phyloP scores from a whole-genome alignment of 768 basidiomycete genomes.

The Auriscalpium microsporum region DNA sequence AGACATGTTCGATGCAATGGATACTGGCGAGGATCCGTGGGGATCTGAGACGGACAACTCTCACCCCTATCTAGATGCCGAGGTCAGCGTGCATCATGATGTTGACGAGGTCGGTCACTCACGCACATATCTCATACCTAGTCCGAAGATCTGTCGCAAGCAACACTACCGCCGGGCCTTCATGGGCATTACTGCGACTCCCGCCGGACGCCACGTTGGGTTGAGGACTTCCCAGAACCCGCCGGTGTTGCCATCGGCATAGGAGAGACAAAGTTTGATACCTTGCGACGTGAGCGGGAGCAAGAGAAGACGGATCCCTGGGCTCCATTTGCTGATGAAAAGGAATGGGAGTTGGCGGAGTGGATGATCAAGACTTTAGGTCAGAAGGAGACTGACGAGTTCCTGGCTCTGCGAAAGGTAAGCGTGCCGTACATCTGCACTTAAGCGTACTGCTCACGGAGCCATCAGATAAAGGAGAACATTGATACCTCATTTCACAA shows the following conservation, averaged over 20 bases:
- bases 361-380: conserved; percentile 14
- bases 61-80: too few relatives aligned
- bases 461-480: neutral
- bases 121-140: too few relatives aligned
- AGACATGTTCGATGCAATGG: too few relatives aligned
- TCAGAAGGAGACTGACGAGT: conserved; percentile 18
- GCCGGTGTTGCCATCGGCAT: neutral
- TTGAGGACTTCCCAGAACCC: conserved; percentile 1
- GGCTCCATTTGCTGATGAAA: conserved; percentile 10
- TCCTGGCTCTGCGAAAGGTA: conserved; percentile 16
- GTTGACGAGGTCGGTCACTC: too few relatives aligned
- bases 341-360: conserved; percentile 16
- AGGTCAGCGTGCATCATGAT: too few relatives aligned
- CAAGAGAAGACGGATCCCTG: neutral
- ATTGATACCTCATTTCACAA: conserved; percentile 12
- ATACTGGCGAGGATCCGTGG: too few relatives aligned
- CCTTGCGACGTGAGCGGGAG: neutral
- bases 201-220: neutral
- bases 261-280: conserved; percentile 8
- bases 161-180: too few relatives aligned
- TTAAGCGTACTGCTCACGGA: too few relatives aligned
- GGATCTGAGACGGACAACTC: too few relatives aligned
- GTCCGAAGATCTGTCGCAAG: too few relatives aligned
- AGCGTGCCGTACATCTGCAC: neutral
- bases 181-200: too few relatives aligned